A percentile compares a stretch with the other conserved stretches of the same genome.
phyloP scores from a whole-genome alignment of 2,329 filamentous ascomycete species.

The Aaosphaeria arxii region DNA sequence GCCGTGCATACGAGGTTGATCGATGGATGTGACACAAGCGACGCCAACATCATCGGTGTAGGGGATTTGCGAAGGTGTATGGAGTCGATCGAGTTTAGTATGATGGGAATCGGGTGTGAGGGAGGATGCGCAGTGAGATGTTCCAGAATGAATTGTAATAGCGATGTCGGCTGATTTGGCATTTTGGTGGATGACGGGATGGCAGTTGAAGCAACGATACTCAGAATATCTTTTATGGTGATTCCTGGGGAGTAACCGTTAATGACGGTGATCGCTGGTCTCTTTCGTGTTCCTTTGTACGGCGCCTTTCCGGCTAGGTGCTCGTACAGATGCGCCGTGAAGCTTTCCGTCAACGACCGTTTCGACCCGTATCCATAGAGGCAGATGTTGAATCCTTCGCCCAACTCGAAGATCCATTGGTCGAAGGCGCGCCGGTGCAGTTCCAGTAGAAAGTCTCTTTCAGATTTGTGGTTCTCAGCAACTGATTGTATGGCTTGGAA shows the following conservation, averaged over 20 bases:
- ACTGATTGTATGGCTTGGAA: conserved; percentile 66
- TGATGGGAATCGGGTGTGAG: conserved; percentile 55
- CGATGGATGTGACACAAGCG: conserved; percentile 69
- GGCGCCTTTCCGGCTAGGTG: conserved; percentile 25
- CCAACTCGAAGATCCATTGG: conserved; percentile 90
- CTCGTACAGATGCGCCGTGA: conserved; percentile 68
- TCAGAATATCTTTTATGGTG: conserved; percentile 67
- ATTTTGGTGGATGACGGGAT: conserved; percentile 50
- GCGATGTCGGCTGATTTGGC: conserved; percentile 64
- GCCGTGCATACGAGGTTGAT: conserved; percentile 76
- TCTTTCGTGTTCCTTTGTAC: conserved; percentile 29
- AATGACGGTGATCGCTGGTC: conserved; percentile 70
- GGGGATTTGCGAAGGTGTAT: conserved; percentile 67
- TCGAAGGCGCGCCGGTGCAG: conserved; percentile 79
- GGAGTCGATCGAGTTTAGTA: conserved; percentile 87
- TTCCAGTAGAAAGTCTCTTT: conserved; percentile 68
- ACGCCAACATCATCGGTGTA: conserved; percentile 70
- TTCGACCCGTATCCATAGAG: conserved; percentile 94
- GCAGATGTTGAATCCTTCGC: conserved; percentile 83
- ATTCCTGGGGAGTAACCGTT: conserved; percentile 76
- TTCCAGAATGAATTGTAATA: conserved; percentile 64
- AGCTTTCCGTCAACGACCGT: conserved; percentile 67
- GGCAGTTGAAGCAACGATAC: conserved; percentile 65
- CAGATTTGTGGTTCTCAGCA: conserved; percentile 65
- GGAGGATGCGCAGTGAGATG: conserved; percentile 52